Percentiles rank a stretch among this genome's conserved stretches.
These are phyloP conservation scores for Rhytidiadelphus loreus DNA, from an alignment of 225 moss, liverwort and hornwort species.

Conservation along the genomic window DNA sequence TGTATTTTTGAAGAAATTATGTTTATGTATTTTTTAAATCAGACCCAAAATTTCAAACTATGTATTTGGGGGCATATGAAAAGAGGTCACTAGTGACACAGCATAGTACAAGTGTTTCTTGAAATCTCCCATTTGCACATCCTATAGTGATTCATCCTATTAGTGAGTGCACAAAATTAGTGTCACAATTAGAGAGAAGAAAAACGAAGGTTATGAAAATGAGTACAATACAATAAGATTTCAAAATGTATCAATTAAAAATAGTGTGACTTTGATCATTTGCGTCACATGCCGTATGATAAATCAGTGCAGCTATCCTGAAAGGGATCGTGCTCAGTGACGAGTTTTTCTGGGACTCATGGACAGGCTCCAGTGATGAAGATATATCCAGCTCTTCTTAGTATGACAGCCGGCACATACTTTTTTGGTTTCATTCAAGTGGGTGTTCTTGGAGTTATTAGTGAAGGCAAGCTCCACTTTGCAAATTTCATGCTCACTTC, in stretches of 20 bases:
- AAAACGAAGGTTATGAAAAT: not conserved
- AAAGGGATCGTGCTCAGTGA: not conserved
- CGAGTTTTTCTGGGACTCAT: not conserved
- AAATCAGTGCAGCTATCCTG: not conserved
- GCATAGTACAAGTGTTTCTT: too few species aligned
- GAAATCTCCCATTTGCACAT: not conserved
- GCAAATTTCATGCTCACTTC: constrained; percentile 29
- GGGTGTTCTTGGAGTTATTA: constrained; percentile 24
- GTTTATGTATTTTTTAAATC: too few species aligned
- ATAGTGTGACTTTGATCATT: not conserved
- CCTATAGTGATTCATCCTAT: not conserved
- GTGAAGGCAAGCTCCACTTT: constrained; percentile 36
- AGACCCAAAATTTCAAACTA: not conserved
- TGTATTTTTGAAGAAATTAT: not conserved
- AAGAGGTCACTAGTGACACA: not conserved
- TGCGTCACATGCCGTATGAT: not conserved
- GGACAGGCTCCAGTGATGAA: constrained; percentile 37
- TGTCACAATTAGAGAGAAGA: too few species aligned
- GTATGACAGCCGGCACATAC: constrained; percentile 32
- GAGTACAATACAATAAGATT: not conserved
- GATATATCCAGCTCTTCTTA: constrained; percentile 38
- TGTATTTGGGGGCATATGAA: not conserved
- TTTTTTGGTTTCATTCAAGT: constrained; percentile 56
- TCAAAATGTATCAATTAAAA: not conserved
- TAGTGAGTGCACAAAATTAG: not conserved